Evolutionary conservation across 441 rosid species (phyloP).

Genomic region (Adansonia madagascariensis): DNA sequence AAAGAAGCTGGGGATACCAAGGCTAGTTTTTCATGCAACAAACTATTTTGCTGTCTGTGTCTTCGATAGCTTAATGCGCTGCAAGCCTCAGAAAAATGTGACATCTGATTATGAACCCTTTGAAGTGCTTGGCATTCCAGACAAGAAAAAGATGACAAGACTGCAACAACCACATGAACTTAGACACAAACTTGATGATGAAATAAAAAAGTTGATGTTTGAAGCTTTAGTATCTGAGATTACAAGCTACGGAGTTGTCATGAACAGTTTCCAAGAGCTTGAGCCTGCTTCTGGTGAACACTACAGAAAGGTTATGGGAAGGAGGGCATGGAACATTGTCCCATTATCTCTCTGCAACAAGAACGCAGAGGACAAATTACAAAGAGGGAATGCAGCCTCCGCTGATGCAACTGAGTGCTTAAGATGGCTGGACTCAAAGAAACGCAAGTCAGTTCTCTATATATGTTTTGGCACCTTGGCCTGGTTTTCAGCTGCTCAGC

Average conservation of each 20-base stretch:
- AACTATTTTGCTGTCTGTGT: slow-evolving; percentile 30
- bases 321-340: slow-evolving; percentile 40
- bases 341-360: slow-evolving; percentile 28
- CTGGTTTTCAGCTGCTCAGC: slow-evolving; percentile 32
- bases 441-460: slow-evolving; percentile 57
- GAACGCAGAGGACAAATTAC: slow-evolving; percentile 32
- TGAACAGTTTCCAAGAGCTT: slow-evolving; percentile 62
- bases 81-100: slow-evolving; percentile 32
- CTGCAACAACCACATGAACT: slow-evolving; percentile 32
- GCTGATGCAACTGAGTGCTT: slow-evolving; percentile 37
- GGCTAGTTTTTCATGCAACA: slow-evolving; percentile 46
- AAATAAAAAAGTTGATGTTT: slow-evolving; percentile 1
- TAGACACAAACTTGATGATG: not conserved
- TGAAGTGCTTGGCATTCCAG: slow-evolving; percentile 45
- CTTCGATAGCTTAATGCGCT: slow-evolving; percentile 24
- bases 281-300: slow-evolving; percentile 51
- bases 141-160: slow-evolving; percentile 41
- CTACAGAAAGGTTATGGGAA: slow-evolving; percentile 39
- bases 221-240: slow-evolving; percentile 33
- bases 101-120: slow-evolving; percentile 41
- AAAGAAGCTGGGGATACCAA: slow-evolving; percentile 40
- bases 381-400: slow-evolving; percentile 31
- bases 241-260: slow-evolving; percentile 47
- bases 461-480: slow-evolving; percentile 54
- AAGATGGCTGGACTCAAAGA: slow-evolving; percentile 59